Conservation (phyloP, 2,329 filamentous ascomycete species). For the Parafenestella ontariensis region DNA sequence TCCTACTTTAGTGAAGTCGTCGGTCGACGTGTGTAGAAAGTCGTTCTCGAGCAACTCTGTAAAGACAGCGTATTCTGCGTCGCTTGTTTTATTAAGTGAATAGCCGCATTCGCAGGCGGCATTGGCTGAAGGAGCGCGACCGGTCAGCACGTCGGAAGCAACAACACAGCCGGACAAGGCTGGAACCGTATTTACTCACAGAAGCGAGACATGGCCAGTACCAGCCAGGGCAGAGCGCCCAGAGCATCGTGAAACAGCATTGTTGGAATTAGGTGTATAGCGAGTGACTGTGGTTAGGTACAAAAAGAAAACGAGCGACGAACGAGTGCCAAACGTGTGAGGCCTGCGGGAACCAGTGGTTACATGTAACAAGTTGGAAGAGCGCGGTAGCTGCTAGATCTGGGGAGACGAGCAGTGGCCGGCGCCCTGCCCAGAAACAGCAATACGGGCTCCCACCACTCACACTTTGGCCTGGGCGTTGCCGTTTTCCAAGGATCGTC, state of each 20-base stretch:
- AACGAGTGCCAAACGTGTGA: not conserved
- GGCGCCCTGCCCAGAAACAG: constrained; percentile 18
- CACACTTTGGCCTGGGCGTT: constrained; percentile 13
- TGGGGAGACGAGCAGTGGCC: constrained; percentile 10
- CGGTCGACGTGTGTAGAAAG: constrained; percentile 65
- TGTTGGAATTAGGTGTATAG: constrained; percentile 20
- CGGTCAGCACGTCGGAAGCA: constrained; percentile 11
- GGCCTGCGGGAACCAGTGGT: not conserved
- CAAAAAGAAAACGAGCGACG: constrained; percentile 22
- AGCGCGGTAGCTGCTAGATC: constrained; percentile 10
- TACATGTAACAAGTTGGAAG: constrained; percentile 5
- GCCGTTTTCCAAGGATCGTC: constrained; percentile 15
- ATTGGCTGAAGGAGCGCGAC: constrained; percentile 30
- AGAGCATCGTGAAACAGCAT: constrained; percentile 29
- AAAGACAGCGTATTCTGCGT: constrained; percentile 59
- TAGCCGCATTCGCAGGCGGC: constrained; percentile 78
- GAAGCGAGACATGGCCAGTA: constrained; percentile 39
- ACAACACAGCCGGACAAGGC: not conserved
- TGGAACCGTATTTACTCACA: constrained; percentile 27
- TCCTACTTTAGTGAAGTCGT: constrained; percentile 55
- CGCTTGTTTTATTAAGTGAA: constrained; percentile 58
- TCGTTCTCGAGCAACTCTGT: constrained; percentile 76
- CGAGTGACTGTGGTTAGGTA: constrained; percentile 29
- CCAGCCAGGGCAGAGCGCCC: constrained; percentile 36
- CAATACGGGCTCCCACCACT: constrained; percentile 19